phyloP scores from a whole-genome alignment of 2,329 filamentous ascomycete species.

The Didymella pomorum region DNA sequence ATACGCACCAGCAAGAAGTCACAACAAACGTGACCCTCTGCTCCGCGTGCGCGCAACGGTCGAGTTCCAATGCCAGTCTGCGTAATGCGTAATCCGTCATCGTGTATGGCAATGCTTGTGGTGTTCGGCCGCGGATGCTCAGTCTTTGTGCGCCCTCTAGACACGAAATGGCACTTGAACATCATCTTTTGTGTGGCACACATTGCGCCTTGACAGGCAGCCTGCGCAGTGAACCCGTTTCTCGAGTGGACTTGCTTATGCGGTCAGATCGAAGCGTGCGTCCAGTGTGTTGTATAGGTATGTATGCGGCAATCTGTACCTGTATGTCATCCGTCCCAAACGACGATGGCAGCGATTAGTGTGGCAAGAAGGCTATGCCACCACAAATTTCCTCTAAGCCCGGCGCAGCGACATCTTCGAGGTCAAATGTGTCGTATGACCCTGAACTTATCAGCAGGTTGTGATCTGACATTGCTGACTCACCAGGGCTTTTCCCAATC shows the following conservation, averaged over 20 bases:
- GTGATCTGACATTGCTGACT: constrained; percentile 15
- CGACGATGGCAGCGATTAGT: too few species aligned
- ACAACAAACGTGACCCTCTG: neutral
- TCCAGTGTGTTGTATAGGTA: too few species aligned
- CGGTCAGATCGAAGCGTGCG: too few species aligned
- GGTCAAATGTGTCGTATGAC: too few species aligned
- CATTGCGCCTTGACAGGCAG: too few species aligned
- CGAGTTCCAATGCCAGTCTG: neutral
- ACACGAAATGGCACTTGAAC: neutral
- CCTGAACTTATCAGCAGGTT: constrained; percentile 7
- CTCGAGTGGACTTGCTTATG: too few species aligned
- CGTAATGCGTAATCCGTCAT: too few species aligned
- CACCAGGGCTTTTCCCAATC: constrained; percentile 6
- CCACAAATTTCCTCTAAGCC: neutral
- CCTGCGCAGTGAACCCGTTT: too few species aligned
- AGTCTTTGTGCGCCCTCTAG: neutral
- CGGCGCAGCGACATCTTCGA: neutral
- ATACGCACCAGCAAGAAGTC: too few species aligned
- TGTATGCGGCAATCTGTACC: too few species aligned
- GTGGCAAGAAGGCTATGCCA: too few species aligned
- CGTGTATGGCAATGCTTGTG: neutral
- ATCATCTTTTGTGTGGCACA: neutral
- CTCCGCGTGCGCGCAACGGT: neutral
- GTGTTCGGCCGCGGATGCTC: constrained; percentile 10
- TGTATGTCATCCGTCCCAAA: too few species aligned